These are phyloP conservation scores for Phytophthora vignae DNA, from an alignment of 352 stramenopile species.

Conservation along the genomic window DNA sequence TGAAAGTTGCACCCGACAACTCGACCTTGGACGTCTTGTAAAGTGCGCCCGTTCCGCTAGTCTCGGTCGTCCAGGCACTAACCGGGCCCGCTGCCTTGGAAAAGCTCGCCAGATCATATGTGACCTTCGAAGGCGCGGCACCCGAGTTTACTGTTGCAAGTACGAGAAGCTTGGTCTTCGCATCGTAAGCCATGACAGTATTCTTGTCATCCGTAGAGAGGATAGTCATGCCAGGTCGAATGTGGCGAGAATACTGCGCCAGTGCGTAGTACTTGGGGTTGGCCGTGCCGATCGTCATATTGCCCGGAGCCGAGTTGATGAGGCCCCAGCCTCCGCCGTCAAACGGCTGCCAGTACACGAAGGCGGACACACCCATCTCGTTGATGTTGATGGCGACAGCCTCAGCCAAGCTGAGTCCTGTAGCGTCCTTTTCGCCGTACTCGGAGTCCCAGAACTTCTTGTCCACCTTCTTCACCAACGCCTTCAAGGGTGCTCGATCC, in stretches of 20 bases:
- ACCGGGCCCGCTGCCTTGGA: constrained; percentile 28
- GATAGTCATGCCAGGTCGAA: constrained; percentile 55
- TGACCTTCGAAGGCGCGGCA: constrained; percentile 26
- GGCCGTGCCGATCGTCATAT: constrained; percentile 42
- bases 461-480: constrained; percentile 28
- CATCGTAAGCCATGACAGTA: constrained; percentile 50
- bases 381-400: constrained; percentile 60
- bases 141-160: constrained; percentile 50
- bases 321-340: constrained; percentile 55
- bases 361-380: constrained; percentile 53
- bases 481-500: constrained; percentile 38
- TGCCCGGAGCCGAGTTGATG: constrained; percentile 44
- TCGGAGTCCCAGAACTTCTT: constrained; percentile 64
- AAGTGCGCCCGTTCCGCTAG: constrained; percentile 31
- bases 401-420: constrained; percentile 51
- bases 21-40: constrained; percentile 40
- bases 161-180: constrained; percentile 10
- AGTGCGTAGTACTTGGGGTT: constrained; percentile 57
- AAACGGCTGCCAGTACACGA: constrained; percentile 63
- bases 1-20: constrained; percentile 36
- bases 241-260: constrained; percentile 61
- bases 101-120: constrained; percentile 44
- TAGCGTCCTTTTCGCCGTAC: constrained; percentile 53
- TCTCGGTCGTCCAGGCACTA: constrained; percentile 51
- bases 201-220: constrained; percentile 41